A percentile compares a stretch with the other conserved stretches of the same genome.
These are phyloP conservation scores for Papiliotrema laurentii DNA, from an alignment of 1,284 basidiomycete species.

Conservation along the genomic window DNA sequence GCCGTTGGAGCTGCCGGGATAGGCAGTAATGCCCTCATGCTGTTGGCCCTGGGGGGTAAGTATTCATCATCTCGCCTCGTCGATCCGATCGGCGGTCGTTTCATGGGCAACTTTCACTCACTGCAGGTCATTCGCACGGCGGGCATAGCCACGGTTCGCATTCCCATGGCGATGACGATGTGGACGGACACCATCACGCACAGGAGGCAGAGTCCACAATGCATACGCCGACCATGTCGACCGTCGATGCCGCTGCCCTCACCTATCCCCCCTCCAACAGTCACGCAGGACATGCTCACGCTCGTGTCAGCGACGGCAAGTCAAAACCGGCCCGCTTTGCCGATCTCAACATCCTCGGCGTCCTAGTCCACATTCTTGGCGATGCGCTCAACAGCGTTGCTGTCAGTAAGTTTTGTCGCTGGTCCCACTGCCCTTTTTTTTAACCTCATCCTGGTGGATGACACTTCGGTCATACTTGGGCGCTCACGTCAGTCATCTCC, in stretches of 20 bases:
- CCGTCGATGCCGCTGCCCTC: too few species aligned
- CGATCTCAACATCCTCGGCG: constrained; percentile 6
- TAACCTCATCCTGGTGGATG: too few species aligned
- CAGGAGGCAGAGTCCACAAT: too few species aligned
- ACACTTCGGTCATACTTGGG: too few species aligned
- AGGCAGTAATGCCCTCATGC: constrained; percentile 2
- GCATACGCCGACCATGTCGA: too few species aligned
- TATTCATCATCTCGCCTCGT: too few species aligned
- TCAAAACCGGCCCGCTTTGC: background rate
- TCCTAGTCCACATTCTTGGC: constrained; percentile 6
- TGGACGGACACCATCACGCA: background rate
- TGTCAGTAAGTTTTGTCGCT: background rate
- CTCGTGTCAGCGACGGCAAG: background rate
- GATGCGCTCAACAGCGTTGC: constrained; percentile 9
- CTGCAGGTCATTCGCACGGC: background rate
- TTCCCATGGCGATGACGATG: background rate
- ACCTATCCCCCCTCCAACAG: background rate
- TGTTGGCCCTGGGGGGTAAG: constrained; percentile 9
- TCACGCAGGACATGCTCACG: background rate
- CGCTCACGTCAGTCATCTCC: background rate
- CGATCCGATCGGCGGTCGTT: too few species aligned
- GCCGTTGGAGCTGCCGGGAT: constrained; percentile 6
- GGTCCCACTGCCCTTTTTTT: too few species aligned
- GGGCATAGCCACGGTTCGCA: too few species aligned
- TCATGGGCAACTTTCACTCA: background rate